phyloP scores from a whole-genome alignment of 371 early-diverging fungal species.

The Fennellomyces sp. region DNA sequence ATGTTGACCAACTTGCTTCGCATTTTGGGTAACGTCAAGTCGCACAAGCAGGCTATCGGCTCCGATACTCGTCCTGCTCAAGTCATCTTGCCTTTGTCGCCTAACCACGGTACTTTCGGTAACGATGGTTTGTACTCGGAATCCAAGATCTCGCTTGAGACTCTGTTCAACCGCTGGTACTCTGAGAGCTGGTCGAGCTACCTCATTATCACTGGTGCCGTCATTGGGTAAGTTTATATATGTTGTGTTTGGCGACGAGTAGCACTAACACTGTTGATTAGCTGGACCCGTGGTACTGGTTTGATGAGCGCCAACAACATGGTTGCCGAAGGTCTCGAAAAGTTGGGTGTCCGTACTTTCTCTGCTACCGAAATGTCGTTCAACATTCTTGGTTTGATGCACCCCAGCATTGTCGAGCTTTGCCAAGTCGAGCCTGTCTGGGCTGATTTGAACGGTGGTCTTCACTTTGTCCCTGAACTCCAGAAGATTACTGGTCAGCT shows the following conservation, averaged over 20 bases:
- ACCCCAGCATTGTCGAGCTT: conserved; percentile 80
- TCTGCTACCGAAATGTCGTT: conserved; percentile 94
- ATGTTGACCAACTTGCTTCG: conserved; percentile 91
- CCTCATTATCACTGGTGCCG: conserved; percentile 89
- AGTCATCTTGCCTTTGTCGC: conserved; percentile 91
- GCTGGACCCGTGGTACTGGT: conserved; percentile 97
- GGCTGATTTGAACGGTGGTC: conserved; percentile 94
- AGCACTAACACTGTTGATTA: conserved; percentile 13
- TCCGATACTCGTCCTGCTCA: conserved; percentile 90
- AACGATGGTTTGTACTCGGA: conserved; percentile 94
- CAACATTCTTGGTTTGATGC: conserved; percentile 91
- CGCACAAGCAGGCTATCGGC: conserved; percentile 79
- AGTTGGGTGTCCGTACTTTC: conserved; percentile 92
- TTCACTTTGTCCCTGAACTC: conserved; percentile 83
- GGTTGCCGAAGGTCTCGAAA: conserved; percentile 91
- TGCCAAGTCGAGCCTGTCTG: conserved; percentile 86
- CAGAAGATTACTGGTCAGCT: conserved; percentile 75
- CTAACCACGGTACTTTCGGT: conserved; percentile 96
- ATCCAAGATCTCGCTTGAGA: conserved; percentile 93
- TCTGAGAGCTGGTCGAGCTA: conserved; percentile 92
- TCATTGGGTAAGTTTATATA: conserved; percentile 72
- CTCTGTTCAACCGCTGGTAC: conserved; percentile 90
- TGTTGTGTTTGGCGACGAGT: neutral
- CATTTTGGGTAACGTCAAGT: conserved; percentile 81
- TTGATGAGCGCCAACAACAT: conserved; percentile 93